phyloP scores from a whole-genome alignment of 306 rosid genomes.

The Trifolium subterraneum region DNA sequence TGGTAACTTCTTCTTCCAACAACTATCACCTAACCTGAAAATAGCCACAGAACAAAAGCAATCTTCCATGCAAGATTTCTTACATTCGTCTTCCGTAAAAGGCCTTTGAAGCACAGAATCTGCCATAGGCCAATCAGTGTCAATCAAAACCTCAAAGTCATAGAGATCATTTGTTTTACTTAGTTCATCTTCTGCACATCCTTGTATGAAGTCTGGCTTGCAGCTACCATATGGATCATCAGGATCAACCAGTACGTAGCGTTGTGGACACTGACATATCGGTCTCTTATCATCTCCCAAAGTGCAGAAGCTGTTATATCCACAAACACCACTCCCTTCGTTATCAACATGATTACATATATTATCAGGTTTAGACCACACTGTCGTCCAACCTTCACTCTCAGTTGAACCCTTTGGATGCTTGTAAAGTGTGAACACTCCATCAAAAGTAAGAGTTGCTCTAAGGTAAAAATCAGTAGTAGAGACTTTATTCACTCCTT shows the following conservation, averaged over 20 bases:
- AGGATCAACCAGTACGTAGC: slow-evolving; percentile 50
- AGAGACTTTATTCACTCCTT: not conserved
- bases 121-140: slow-evolving; percentile 46
- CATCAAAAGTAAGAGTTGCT: slow-evolving; percentile 57
- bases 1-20: slow-evolving; percentile 60
- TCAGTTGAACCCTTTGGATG: slow-evolving; percentile 37
- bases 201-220: slow-evolving; percentile 50
- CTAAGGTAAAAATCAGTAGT: slow-evolving; percentile 38
- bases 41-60: slow-evolving; percentile 56
- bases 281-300: slow-evolving; percentile 39
- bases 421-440: slow-evolving; percentile 43
- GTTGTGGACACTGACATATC: slow-evolving; percentile 45
- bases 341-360: not conserved
- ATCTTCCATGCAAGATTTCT: slow-evolving; percentile 51
- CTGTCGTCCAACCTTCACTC: slow-evolving; percentile 26
- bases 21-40: slow-evolving; percentile 40
- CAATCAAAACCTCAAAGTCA: slow-evolving; percentile 15
- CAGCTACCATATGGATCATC: slow-evolving; percentile 45
- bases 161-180: slow-evolving; percentile 22
- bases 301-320: slow-evolving; percentile 45
- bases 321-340: slow-evolving; percentile 40
- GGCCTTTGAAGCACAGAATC: slow-evolving; percentile 38
- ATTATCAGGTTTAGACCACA: slow-evolving; percentile 43
- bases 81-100: slow-evolving; percentile 46
- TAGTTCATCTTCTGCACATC: slow-evolving; percentile 45